phyloP scores from a whole-genome alignment of 1,139 yeast genomes.

The Saccharomyces hybrid region DNA sequence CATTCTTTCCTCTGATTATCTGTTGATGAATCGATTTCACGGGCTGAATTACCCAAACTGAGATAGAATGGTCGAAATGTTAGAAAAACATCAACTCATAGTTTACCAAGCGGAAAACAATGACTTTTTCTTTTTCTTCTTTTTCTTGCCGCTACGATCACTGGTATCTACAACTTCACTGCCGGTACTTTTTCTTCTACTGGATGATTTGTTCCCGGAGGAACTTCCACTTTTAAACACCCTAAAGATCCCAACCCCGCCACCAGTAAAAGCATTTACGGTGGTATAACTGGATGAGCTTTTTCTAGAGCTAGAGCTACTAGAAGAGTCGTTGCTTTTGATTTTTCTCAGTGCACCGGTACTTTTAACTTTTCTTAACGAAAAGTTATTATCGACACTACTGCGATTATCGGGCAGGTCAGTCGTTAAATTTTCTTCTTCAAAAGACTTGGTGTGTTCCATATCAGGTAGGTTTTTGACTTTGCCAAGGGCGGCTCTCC shows the following conservation, averaged over 20 bases:
- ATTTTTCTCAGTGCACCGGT: slow-evolving; percentile 5
- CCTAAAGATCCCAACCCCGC: slow-evolving; percentile 2
- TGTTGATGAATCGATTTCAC: neutral
- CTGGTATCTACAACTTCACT: neutral
- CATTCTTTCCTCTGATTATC: neutral
- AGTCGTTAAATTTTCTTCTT: neutral
- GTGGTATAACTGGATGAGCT: slow-evolving; percentile 1
- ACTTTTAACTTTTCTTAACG: slow-evolving; percentile 9
- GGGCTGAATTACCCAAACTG: neutral
- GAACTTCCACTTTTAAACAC: slow-evolving; percentile 1
- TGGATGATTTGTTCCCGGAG: neutral
- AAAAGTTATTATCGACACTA: neutral
- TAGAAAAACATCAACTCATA: neutral
- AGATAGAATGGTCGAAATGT: neutral
- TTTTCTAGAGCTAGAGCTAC: slow-evolving; percentile 2
- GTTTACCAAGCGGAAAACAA: neutral
- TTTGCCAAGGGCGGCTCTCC: slow-evolving; percentile 7
- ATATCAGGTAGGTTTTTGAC: neutral
- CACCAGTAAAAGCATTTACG: slow-evolving; percentile 2
- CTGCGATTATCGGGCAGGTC: neutral
- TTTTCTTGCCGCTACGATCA: slow-evolving; percentile 1
- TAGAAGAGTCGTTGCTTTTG: slow-evolving; percentile 2
- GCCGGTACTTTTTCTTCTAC: slow-evolving; percentile 6
- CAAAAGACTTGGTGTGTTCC: neutral
- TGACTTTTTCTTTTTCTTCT: neutral